Percentiles rank a stretch among this genome's conserved stretches.
These are phyloP conservation scores for Pyricularia grisea DNA, from an alignment of 2,329 filamentous ascomycete genomes.

Conservation along the genomic window DNA sequence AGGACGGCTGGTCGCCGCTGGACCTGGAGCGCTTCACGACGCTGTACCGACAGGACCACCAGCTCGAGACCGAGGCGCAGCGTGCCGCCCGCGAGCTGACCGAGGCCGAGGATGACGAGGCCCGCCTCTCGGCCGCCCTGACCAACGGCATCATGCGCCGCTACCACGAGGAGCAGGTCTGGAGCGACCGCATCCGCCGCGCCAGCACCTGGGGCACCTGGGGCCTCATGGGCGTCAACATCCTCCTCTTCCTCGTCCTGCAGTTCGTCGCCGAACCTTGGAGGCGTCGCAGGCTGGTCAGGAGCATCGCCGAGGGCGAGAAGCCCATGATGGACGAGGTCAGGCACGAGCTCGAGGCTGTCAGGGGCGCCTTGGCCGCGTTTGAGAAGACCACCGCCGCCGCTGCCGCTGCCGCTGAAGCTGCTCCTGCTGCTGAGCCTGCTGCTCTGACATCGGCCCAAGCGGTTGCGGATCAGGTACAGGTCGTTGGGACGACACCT, in stretches of 20 bases:
- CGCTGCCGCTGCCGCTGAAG: constrained; percentile 1
- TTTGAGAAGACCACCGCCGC: constrained; percentile 8
- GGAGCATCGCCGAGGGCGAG: constrained; percentile 72
- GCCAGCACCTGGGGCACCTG: constrained; percentile 99
- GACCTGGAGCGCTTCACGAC: constrained; percentile 93
- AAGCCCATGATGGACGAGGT: constrained; percentile 46
- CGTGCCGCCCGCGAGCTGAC: constrained; percentile 63
- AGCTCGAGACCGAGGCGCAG: constrained; percentile 77
- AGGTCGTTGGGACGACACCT: background rate
- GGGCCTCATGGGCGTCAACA: constrained; percentile 95
- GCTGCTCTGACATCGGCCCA: background rate
- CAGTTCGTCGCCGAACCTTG: constrained; percentile 91
- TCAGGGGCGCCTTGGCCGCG: constrained; percentile 18
- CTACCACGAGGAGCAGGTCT: constrained; percentile 98
- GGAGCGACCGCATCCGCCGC: constrained; percentile 92
- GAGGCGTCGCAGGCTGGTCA: constrained; percentile 71
- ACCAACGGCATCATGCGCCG: constrained; percentile 78
- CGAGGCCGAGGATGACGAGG: constrained; percentile 68
- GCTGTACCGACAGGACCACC: constrained; percentile 85
- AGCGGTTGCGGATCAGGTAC: background rate
- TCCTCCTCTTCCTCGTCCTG: constrained; percentile 76
- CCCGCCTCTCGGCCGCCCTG: constrained; percentile 65
- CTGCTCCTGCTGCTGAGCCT: background rate
- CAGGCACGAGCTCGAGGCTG: constrained; percentile 28
- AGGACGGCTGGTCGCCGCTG: constrained; percentile 78